Conservation (phyloP, 441 rosid genomes). For the Erodium moschatum region DNA sequence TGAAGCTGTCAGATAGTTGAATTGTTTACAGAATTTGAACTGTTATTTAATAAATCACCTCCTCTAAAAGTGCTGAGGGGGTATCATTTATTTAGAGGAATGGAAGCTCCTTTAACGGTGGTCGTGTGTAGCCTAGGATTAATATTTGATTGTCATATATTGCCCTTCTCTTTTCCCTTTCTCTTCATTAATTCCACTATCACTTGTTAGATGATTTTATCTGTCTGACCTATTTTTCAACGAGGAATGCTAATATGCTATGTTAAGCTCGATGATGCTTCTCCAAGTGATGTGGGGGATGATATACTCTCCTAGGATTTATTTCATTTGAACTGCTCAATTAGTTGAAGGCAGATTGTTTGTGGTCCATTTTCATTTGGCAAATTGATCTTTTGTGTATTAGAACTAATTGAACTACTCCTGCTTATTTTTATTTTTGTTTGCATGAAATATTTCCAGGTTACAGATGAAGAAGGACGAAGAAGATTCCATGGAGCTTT, state of each 20-base stretch:
- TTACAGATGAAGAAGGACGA: constrained; percentile 91
- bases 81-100: background rate
- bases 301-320: too few species aligned
- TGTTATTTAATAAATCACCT: background rate
- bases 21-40: background rate
- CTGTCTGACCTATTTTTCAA: background rate
- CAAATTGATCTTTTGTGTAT: background rate
- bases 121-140: background rate
- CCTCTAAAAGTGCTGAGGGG: background rate
- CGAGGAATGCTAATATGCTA: background rate
- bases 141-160: background rate
- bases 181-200: background rate
- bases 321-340: too few species aligned
- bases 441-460: constrained; percentile 36
- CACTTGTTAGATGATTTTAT: background rate
- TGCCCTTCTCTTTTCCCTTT: background rate
- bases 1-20: background rate
- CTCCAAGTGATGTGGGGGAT: too few species aligned
- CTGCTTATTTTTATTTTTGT: constrained; percentile 8
- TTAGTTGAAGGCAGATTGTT: background rate
- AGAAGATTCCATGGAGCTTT: constrained; percentile 98
- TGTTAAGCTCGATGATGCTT: background rate
- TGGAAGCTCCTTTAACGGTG: background rate
- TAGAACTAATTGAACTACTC: background rate
- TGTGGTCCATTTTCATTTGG: background rate